Evolutionary conservation across 148 eudicot species (phyloP).

Genomic region (Camellia japonica): DNA sequence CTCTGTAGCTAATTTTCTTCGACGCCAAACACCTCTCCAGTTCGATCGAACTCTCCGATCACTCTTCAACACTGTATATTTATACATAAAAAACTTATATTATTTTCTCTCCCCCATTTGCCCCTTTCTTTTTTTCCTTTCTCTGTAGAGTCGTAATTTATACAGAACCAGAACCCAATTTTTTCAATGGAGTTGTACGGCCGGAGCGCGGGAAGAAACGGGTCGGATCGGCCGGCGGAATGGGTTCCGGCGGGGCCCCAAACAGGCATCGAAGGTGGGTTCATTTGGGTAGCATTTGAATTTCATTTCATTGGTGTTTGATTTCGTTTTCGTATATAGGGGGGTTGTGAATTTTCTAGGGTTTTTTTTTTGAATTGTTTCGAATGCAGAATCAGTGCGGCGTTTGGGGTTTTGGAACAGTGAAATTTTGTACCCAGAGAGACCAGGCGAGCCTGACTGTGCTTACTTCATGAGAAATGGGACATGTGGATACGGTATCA

Average conservation of each 20-base stretch:
- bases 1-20: no score
- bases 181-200: constrained; percentile 50
- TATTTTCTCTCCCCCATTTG: neutral
- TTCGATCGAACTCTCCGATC: constrained; percentile 13
- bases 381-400: constrained; percentile 29
- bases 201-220: constrained; percentile 23
- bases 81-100: neutral
- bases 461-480: constrained; percentile 78
- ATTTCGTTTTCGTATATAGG: constrained; percentile 2
- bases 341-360: constrained; percentile 20
- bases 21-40: no score
- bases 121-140: neutral
- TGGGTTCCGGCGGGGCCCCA: constrained; percentile 32
- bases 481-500: constrained; percentile 59
- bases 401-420: constrained; percentile 46
- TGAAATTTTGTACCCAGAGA: constrained; percentile 61
- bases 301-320: constrained; percentile 9
- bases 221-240: constrained; percentile 35
- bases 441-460: constrained; percentile 68
- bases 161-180: neutral
- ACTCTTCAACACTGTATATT: neutral
- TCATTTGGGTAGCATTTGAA: constrained; percentile 16
- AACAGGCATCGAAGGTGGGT: constrained; percentile 44
- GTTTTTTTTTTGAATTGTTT: constrained; percentile 7
- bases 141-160: constrained; percentile 4